Percentiles rank a stretch among this genome's conserved stretches.
phyloP scores from a whole-genome alignment of 345 rosid species.

The Dipteronia sinensis region DNA sequence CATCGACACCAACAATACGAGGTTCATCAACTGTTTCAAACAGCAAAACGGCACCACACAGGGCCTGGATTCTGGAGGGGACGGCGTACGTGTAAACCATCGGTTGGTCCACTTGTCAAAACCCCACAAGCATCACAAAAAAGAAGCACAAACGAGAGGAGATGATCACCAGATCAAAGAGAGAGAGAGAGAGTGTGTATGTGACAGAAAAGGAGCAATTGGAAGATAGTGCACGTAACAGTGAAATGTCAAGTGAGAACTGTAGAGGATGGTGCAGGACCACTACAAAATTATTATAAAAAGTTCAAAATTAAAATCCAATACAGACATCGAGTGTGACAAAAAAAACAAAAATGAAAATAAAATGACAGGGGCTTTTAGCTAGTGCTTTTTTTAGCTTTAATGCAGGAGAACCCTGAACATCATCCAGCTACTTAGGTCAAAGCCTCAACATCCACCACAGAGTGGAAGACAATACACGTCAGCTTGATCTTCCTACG shows the following conservation, averaged over 20 bases:
- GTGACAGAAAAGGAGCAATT: constrained; percentile 3
- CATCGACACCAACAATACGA: constrained; percentile 25
- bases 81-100: constrained; percentile 17
- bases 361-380: background rate
- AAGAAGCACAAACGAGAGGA: background rate
- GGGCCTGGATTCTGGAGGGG: background rate
- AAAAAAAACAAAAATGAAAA: background rate
- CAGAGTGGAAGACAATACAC: constrained; percentile 1
- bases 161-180: background rate
- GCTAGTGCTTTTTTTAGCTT: background rate
- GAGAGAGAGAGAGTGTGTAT: background rate
- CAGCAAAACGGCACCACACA: background rate
- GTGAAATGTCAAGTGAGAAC: constrained; percentile 13
- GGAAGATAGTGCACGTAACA: constrained; percentile 10
- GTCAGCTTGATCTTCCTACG: background rate
- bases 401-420: background rate
- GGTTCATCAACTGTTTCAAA: constrained; percentile 16
- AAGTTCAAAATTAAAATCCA: background rate
- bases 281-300: background rate
- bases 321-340: background rate
- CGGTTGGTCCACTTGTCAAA: constrained; percentile 41
- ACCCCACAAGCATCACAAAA: constrained; percentile 31
- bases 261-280: background rate
- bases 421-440: background rate
- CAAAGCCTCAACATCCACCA: constrained; percentile 8